These are phyloP conservation scores for Tuber calosporum DNA, from an alignment of 495 filamentous ascomycete species.

Conservation along the genomic window DNA sequence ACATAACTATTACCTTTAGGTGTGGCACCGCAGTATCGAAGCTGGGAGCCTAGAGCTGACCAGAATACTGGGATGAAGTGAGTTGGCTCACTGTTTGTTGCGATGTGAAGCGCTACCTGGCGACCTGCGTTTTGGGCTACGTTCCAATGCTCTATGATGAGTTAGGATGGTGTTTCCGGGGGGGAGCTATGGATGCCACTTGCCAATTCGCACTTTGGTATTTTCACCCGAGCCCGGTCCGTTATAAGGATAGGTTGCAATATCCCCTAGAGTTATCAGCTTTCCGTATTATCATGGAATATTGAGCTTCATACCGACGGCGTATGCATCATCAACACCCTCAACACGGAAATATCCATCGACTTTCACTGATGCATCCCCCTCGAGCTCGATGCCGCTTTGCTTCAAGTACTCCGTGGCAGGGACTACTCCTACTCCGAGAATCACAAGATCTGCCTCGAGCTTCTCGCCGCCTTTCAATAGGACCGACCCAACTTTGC, in stretches of 20 bases:
- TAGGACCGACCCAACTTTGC: slow-evolving; percentile 68
- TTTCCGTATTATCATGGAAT: neutral
- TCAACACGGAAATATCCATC: slow-evolving; percentile 69
- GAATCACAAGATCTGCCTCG: slow-evolving; percentile 79
- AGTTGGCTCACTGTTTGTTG: slow-evolving; percentile 54
- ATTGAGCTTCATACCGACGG: slow-evolving; percentile 51
- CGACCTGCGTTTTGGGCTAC: slow-evolving; percentile 91
- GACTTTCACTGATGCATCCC: slow-evolving; percentile 72
- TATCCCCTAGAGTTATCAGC: slow-evolving; percentile 53
- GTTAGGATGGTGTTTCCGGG: slow-evolving; percentile 30
- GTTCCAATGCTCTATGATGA: slow-evolving; percentile 91
- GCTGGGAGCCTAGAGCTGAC: slow-evolving; percentile 80
- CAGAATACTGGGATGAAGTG: slow-evolving; percentile 91
- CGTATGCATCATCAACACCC: slow-evolving; percentile 72
- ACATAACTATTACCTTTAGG: slow-evolving; percentile 46
- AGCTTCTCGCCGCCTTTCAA: slow-evolving; percentile 82
- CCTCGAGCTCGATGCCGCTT: slow-evolving; percentile 56
- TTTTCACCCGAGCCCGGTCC: slow-evolving; percentile 65
- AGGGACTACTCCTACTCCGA: slow-evolving; percentile 82
- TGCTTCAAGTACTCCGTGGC: slow-evolving; percentile 80
- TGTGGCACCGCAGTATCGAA: slow-evolving; percentile 88
- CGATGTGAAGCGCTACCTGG: slow-evolving; percentile 65
- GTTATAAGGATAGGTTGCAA: slow-evolving; percentile 89
- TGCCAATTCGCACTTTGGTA: slow-evolving; percentile 34
- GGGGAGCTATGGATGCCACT: neutral